phyloP scores from a whole-genome alignment of 768 basidiomycete genomes.

The Termitomyces sp. region DNA sequence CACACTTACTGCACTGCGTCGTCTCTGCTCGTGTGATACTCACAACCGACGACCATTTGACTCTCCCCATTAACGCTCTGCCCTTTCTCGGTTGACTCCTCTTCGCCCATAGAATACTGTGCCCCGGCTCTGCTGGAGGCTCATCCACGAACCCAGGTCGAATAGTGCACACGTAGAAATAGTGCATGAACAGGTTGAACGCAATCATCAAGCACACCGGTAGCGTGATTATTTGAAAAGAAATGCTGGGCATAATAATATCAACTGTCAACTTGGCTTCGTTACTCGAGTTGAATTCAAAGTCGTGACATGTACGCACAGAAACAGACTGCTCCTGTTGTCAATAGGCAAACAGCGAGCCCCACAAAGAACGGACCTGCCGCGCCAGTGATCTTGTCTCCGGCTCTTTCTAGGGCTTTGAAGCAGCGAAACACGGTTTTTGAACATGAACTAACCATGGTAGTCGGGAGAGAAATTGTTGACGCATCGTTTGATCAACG shows the following conservation, averaged over 20 bases:
- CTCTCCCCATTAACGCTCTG: conserved; percentile 34
- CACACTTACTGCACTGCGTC: conserved; percentile 69
- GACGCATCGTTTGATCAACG: no score
- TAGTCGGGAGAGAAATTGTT: background rate
- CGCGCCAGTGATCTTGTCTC: conserved; percentile 80
- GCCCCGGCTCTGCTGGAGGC: conserved; percentile 35
- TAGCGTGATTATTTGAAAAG: conserved; percentile 52
- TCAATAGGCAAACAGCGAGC: conserved; percentile 73
- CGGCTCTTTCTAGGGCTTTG: conserved; percentile 49
- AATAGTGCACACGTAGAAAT: conserved; percentile 80
- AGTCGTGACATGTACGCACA: conserved; percentile 48
- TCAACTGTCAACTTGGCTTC: conserved; percentile 50
- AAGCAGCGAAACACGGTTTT: conserved; percentile 1
- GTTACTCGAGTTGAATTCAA: background rate
- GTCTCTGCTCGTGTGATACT: conserved; percentile 50
- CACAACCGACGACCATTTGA: conserved; percentile 46
- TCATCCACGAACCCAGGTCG: conserved; percentile 79
- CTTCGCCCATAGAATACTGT: conserved; percentile 56
- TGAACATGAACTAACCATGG: background rate
- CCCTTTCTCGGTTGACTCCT: conserved; percentile 23
- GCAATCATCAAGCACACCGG: conserved; percentile 76
- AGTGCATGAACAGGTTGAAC: conserved; percentile 74
- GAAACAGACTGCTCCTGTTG: conserved; percentile 68
- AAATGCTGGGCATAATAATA: conserved; percentile 66
- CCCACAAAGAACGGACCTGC: conserved; percentile 89